Evolutionary conservation across 2,329 filamentous ascomycete species (phyloP).

Genomic region (Ascochyta viciae-villosae): DNA sequence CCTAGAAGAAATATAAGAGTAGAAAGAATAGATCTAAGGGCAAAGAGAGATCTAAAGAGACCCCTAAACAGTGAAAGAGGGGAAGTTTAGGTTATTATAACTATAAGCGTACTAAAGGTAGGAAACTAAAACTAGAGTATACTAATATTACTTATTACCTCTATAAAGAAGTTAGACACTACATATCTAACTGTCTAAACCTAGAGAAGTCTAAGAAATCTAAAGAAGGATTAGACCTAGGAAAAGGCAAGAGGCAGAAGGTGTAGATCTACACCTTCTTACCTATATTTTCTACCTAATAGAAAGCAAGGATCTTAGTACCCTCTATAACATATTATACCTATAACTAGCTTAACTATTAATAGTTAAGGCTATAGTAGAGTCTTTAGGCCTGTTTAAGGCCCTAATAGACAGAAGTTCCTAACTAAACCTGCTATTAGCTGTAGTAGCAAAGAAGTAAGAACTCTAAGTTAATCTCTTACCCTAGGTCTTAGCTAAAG

Average conservation of each 20-base stretch:
- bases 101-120: too few species aligned
- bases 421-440: neutral
- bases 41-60: too few species aligned
- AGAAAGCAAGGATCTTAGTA: neutral
- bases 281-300: neutral
- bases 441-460: too few species aligned
- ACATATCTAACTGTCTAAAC: too few species aligned
- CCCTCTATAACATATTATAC: neutral
- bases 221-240: neutral
- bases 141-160: too few species aligned
- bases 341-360: neutral
- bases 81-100: too few species aligned
- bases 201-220: neutral
- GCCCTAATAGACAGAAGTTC: neutral
- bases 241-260: neutral
- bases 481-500: too few species aligned
- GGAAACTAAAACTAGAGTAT: accelerated
- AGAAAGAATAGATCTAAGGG: too few species aligned
- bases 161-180: too few species aligned
- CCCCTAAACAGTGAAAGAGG: too few species aligned
- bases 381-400: neutral
- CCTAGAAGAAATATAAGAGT: too few species aligned
- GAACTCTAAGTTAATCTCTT: too few species aligned
- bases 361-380: neutral
- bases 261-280: neutral